phyloP scores from a whole-genome alignment of 371 early-diverging fungal species.

The Circinella umbellata region DNA sequence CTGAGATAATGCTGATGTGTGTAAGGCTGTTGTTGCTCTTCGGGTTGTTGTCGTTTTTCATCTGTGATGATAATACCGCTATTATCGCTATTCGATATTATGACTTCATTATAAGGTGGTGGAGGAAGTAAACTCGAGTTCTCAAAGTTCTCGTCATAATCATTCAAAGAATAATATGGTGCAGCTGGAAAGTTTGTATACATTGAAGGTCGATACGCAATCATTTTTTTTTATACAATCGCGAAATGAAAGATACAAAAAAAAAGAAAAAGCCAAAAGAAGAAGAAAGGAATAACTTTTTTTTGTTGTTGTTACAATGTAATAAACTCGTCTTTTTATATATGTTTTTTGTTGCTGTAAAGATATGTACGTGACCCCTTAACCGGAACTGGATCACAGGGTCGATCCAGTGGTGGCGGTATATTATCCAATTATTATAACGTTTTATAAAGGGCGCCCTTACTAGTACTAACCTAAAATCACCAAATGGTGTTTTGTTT shows the following conservation, averaged over 20 bases:
- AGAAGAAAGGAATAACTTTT: not conserved
- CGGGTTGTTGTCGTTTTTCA: not conserved
- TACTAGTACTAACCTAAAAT: too few relatives aligned
- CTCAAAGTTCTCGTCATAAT: not conserved
- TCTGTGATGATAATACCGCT: not conserved
- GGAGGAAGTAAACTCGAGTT: not conserved
- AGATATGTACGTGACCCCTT: constrained; percentile 5
- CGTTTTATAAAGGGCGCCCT: too few relatives aligned
- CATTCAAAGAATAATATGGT: constrained; percentile 1
- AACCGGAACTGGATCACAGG: constrained; percentile 8
- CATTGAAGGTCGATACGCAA: not conserved
- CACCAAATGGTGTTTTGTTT: too few relatives aligned
- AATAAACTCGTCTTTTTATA: constrained; percentile 1
- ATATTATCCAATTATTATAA: too few relatives aligned
- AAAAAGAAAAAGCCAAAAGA: not conserved
- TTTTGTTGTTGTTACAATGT: not conserved
- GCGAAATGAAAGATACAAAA: not conserved
- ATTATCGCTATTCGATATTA: not conserved
- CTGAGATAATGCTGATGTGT: not conserved
- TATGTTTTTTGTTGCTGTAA: constrained; percentile 1
- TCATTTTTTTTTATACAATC: not conserved
- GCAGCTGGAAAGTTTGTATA: not conserved
- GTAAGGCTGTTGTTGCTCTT: not conserved
- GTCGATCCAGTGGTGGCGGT: not conserved
- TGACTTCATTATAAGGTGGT: not conserved